These are phyloP conservation scores for Aspergillus sp. DNA, from an alignment of 2,329 filamentous ascomycete species.

Conservation along the genomic window DNA sequence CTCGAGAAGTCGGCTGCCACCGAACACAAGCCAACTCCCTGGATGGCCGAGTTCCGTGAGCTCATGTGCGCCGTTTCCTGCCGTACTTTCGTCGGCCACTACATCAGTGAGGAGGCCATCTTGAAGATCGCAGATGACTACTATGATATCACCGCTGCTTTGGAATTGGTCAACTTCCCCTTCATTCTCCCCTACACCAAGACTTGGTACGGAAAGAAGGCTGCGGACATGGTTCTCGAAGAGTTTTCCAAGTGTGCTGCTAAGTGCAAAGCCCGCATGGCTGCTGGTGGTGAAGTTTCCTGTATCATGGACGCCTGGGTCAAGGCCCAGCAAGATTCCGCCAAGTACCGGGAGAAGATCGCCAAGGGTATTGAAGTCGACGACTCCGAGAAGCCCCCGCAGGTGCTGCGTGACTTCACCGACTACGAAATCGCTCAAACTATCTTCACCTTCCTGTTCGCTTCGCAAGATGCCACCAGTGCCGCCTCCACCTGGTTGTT, in stretches of 20 bases:
- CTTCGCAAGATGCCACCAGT: slow-evolving; percentile 93
- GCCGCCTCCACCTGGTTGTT: slow-evolving; percentile 93
- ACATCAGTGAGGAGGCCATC: slow-evolving; percentile 83
- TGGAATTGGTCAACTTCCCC: slow-evolving; percentile 97
- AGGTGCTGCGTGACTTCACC: slow-evolving; percentile 77
- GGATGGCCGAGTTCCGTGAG: slow-evolving; percentile 90
- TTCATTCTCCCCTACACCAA: slow-evolving; percentile 93
- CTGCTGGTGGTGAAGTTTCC: slow-evolving; percentile 74
- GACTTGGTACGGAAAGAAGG: slow-evolving; percentile 96
- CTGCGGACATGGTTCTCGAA: slow-evolving; percentile 81
- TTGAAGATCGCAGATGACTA: slow-evolving; percentile 96
- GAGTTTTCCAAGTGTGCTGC: slow-evolving; percentile 90
- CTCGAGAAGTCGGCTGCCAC: slow-evolving; percentile 68
- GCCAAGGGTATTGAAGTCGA: slow-evolving; percentile 67
- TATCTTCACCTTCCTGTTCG: slow-evolving; percentile 93
- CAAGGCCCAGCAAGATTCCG: slow-evolving; percentile 78
- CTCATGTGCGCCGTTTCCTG: slow-evolving; percentile 92
- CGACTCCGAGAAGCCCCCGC: slow-evolving; percentile 71
- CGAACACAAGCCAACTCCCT: slow-evolving; percentile 70
- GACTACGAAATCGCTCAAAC: slow-evolving; percentile 92
- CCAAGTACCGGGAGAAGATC: slow-evolving; percentile 73
- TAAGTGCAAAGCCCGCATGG: slow-evolving; percentile 90
- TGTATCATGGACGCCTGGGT: slow-evolving; percentile 98
- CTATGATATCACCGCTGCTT: slow-evolving; percentile 89
- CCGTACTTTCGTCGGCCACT: slow-evolving; percentile 95